Base-by-base conservation (phyloP, 192 early-diverging fungal genomes). In the Backusella australiensis region DNA sequence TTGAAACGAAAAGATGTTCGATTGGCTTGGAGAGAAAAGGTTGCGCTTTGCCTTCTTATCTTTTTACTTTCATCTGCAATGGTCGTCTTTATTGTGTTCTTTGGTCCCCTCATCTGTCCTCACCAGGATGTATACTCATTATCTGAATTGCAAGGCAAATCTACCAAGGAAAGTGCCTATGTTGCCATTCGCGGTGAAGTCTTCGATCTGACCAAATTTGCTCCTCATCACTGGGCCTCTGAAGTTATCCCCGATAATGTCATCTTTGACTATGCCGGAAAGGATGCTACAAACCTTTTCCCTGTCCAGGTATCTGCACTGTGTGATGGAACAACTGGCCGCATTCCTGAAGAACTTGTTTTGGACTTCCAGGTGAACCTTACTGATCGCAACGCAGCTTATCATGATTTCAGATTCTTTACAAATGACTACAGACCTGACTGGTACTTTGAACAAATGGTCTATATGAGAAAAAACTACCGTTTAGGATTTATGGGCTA, bases 21-120 rank as follows among this genome's bases (percentile, higher is more conserved):
- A 34, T 87, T 95, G 81, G 98, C 98, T 19, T 99, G 98, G 98
- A 90, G 98, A 71, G 98, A 99, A 83, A 98, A 99, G 84, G 90
- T 97, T 9, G 93, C 98, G 1, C 89, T 99, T 17, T 97, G 95
- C 75, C 76, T 94, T 78, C 82, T 98, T 71, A 95, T 98, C 44
- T 85, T 92, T 39, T 85, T 96, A 67, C 76, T 97, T 70, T 94
- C 93, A 32, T 86, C 80, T n/a, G 77, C 93, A 76, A 91, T 97
- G 74, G 86, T 98, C 26, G 94, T 98, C 78, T 93, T 96, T 77
- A 96, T 96, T 65, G 92, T 88, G 23, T 89, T 89, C 23, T 86
- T 94, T 66, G 93, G 94, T 19, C 82, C 89, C 66, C 82, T 94
- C 34, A 85, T 95, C 67, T 96, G 93, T 77, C 94, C 93, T 6